Percentiles rank a stretch among this genome's conserved stretches.
Conservation (phyloP, 352 stramenopile species). For the Bremia lactucae region DNA sequence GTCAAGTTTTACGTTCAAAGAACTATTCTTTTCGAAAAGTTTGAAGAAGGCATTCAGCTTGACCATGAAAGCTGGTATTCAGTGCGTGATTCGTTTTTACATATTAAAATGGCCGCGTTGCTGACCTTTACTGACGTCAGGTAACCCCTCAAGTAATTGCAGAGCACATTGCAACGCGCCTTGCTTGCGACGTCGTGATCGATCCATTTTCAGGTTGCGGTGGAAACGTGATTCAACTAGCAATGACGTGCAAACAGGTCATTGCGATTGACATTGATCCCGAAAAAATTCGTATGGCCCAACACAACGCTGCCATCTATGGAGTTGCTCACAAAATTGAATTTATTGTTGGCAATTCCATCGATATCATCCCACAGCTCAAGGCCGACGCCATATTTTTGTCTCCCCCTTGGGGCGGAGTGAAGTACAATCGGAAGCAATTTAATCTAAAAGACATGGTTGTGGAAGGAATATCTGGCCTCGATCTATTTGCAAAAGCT, state of each 20-base stretch:
- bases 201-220: slow-evolving; percentile 89
- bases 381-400: slow-evolving; percentile 85
- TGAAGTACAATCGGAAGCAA: slow-evolving; percentile 55
- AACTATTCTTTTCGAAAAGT: slow-evolving; percentile 82
- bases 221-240: slow-evolving; percentile 90
- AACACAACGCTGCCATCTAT: slow-evolving; percentile 87
- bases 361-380: slow-evolving; percentile 64
- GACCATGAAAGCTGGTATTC: slow-evolving; percentile 91
- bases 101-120: background rate
- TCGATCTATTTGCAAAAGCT: slow-evolving; percentile 55
- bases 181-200: slow-evolving; percentile 75
- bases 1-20: slow-evolving; percentile 89
- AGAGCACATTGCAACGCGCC: slow-evolving; percentile 72
- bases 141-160: slow-evolving; percentile 88
- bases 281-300: slow-evolving; percentile 81
- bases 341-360: slow-evolving; percentile 84
- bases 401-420: slow-evolving; percentile 84
- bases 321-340: slow-evolving; percentile 86
- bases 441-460: slow-evolving; percentile 62
- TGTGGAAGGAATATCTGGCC: slow-evolving; percentile 42
- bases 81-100: slow-evolving; percentile 16
- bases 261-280: slow-evolving; percentile 90
- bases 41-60: slow-evolving; percentile 85
- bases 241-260: slow-evolving; percentile 78
- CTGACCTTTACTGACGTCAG: slow-evolving; percentile 6